phyloP scores from a whole-genome alignment of 2,329 filamentous ascomycete species.

The Orbilia ellipsospora region DNA sequence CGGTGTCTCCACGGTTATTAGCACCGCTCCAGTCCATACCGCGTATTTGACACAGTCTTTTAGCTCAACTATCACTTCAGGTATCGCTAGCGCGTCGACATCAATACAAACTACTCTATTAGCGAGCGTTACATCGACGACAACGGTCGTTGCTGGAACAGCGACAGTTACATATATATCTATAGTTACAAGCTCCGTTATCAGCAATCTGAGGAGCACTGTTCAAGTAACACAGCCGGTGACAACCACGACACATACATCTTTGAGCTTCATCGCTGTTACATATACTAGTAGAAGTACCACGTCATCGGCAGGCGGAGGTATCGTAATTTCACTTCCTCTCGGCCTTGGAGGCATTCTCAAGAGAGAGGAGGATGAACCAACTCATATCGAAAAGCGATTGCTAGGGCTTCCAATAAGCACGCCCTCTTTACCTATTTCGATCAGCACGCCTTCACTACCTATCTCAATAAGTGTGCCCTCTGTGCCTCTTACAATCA shows the following conservation, averaged over 20 bases:
- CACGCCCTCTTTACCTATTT: too few species aligned
- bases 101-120: neutral
- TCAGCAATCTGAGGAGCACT: conserved; percentile 2
- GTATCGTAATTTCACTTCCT: neutral
- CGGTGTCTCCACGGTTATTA: conserved; percentile 2
- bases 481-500: too few species aligned
- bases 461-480: neutral
- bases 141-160: neutral
- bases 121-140: neutral
- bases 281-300: conserved; percentile 4
- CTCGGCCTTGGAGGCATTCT: neutral
- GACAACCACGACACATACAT: conserved; percentile 11
- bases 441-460: too few species aligned
- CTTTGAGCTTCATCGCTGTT: conserved; percentile 8
- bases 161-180: neutral
- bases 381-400: neutral
- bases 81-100: conserved; percentile 2
- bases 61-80: conserved; percentile 10
- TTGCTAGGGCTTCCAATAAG: too few species aligned
- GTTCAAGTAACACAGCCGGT: conserved; percentile 16
- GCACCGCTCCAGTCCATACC: neutral
- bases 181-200: conserved; percentile 1
- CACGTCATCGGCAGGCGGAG: neutral
- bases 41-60: conserved; percentile 9
- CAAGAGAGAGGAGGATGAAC: neutral